Evolutionary conservation across 345 rosid species (phyloP).

Genomic region (Isatis tinctoria): DNA sequence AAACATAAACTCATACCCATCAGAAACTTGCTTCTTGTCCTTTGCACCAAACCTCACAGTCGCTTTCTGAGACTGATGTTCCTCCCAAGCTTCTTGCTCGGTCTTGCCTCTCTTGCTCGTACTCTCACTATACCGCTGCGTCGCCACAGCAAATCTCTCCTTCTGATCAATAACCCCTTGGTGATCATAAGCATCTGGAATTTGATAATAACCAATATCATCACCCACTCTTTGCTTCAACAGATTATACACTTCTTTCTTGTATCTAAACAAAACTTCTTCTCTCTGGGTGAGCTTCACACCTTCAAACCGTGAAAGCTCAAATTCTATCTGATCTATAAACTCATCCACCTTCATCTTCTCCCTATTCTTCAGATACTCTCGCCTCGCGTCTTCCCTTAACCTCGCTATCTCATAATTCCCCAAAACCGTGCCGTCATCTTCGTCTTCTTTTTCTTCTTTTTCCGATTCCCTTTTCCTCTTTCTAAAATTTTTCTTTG

Average conservation of each 20-base stretch:
- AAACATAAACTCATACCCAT: constrained; percentile 27
- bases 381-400: constrained; percentile 1
- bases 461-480: not conserved
- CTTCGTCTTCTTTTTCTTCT: not conserved
- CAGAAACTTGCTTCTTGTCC: not conserved
- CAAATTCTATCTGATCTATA: constrained; percentile 5
- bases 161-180: constrained; percentile 25
- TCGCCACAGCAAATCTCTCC: constrained; percentile 21
- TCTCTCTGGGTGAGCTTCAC: constrained; percentile 22
- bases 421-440: not conserved
- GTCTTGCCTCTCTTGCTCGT: not conserved
- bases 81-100: constrained; percentile 29
- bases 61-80: constrained; percentile 24
- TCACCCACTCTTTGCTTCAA: not conserved
- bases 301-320: not conserved
- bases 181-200: constrained; percentile 29
- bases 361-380: constrained; percentile 15
- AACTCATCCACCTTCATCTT: constrained; percentile 19
- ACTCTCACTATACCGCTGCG: not conserved
- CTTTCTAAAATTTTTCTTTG: constrained; percentile 16
- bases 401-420: not conserved
- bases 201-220: constrained; percentile 11
- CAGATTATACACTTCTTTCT: constrained; percentile 2
- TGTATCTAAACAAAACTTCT: constrained; percentile 1
- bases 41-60: not conserved